Base-by-base conservation (phyloP, 2,329 filamentous ascomycete genomes). In the Clonostachys solani region DNA sequence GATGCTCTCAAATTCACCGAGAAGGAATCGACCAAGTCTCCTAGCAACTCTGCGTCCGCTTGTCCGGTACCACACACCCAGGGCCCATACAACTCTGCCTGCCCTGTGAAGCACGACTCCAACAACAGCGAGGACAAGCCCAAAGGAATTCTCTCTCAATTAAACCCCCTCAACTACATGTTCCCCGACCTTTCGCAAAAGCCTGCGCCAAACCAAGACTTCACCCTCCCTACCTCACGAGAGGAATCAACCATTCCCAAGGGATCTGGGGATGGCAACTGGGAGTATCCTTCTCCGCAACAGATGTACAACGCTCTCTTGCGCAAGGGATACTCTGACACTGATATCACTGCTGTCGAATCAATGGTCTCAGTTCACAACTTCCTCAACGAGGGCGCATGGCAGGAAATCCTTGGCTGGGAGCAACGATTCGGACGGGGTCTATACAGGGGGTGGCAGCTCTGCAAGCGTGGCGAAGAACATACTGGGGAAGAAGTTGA, bases 291-390 rank as follows among this genome's bases (percentile, higher is more conserved):
- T 0, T 96, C 91, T 0, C 92, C 94, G 1, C 94, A 99, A 72
- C 94, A 99, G 69, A 99, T 99, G 94, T 99, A 97, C 77, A 97
- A 99, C 61, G 94, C 94, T 8, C 86, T 99, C 70, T 73, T 97
- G 51, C 86, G 94, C 53, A 99, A 99, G 69, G 94, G 94, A 49
- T 94, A 96, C 68, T 91, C 87, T 1, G 92, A 97, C 64, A 97
- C 94, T 0, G 92, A 95, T 47, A 81, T 90, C 47, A 94, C 92
- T 17, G 91, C 92, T 5, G 92, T 99, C 13, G 92, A 96, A 68
- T 85, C 86, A 60, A 99, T 99, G 94, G 94, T 99, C 6, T 87
- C 90, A 1, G 90, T 97, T 12, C 94, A 99, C 75, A 99, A 99
- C 69, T 97, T 96, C 60, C 69, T 99, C 49, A 99, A 99, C 65